Base-by-base conservation (phyloP, 129 eudicot genomes). In the Deinandra increscens region DNA sequence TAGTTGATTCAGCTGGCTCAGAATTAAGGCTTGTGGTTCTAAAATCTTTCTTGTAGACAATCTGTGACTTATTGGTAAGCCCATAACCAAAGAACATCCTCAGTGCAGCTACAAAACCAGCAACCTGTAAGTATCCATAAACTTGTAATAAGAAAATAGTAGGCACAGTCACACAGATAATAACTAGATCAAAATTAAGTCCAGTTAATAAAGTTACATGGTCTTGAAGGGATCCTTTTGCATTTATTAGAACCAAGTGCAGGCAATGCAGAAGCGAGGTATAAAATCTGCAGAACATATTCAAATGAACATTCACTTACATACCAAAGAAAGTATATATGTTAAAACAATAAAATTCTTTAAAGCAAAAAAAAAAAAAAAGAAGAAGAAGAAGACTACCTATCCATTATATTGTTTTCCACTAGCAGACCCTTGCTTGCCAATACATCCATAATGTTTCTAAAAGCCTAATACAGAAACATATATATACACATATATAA, bases 51-150 rank as follows among this genome's bases (percentile, higher is more conserved):
- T 67, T 84, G 73, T 73, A 74, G 61, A 50, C 72, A 62, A 72
- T 65, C 31, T 56, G 82, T 20, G 88, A 56, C 72, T 81, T 85
- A 64, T 66, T 79, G 77, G 69, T 63, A 60, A 90, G 73, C 8
- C 99, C 99, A 82, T 94, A 94, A 33, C 65, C 78, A 37, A 94
- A 78, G 79, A 94, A 94, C 78, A 85, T 76, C 79, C 87, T 83
- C 71, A 94, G 76, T 50, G 93, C 81, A 44, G 91, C 96, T 22
- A 87, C 83, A 79, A 89, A 85, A 75, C 96, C 89, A 20, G 97
- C 80, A 72, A 93, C 95, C 99, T 93, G 85, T 45, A 64, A 78
- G 15, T 34, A 73, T 14, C 20, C 18, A 62, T 59, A 45, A 10
- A 55, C 45, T 26, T 39, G 17, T 60, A 60, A 61, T 36, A 56